phyloP scores from a whole-genome alignment of 208 protist species.

The Leishmania arabica region DNA sequence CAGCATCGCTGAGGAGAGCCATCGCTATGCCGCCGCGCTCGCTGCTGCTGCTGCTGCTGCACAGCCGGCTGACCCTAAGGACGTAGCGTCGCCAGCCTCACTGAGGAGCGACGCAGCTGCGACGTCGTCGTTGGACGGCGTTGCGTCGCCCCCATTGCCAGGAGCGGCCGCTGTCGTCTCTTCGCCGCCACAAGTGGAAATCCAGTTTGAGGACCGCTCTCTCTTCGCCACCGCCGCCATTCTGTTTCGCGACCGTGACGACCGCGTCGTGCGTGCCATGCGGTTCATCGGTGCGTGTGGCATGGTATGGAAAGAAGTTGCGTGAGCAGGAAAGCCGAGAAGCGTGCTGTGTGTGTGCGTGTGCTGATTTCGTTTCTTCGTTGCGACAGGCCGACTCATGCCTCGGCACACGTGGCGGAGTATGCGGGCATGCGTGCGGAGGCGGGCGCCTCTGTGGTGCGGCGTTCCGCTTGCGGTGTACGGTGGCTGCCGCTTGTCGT shows the following conservation, averaged over 20 bases:
- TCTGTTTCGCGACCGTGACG: constrained; percentile 33
- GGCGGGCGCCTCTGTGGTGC: neutral
- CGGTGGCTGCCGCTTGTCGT: neutral
- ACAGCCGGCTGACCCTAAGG: neutral
- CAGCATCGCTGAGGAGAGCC: constrained; percentile 27
- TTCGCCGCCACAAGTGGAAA: constrained; percentile 21
- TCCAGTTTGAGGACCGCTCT: constrained; percentile 49
- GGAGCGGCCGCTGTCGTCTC: neutral
- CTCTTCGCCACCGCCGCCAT: constrained; percentile 54
- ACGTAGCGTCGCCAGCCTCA: neutral
- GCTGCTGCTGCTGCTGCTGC: neutral
- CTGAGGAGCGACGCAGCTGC: neutral
- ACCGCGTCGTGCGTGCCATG: constrained; percentile 29
- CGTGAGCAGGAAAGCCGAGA: constrained; percentile 3
- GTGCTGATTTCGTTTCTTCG: neutral
- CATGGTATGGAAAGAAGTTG: constrained; percentile 57
- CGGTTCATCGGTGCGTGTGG: constrained; percentile 65
- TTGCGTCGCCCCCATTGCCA: neutral
- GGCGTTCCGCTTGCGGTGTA: neutral
- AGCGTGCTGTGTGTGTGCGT: neutral
- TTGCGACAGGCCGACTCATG: neutral
- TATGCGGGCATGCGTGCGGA: neutral
- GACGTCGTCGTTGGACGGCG: neutral
- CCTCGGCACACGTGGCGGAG: neutral
- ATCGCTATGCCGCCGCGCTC: neutral